Evolutionary conservation across 768 basidiomycete species (phyloP).

Genomic region (Hortiboletus campestris): DNA sequence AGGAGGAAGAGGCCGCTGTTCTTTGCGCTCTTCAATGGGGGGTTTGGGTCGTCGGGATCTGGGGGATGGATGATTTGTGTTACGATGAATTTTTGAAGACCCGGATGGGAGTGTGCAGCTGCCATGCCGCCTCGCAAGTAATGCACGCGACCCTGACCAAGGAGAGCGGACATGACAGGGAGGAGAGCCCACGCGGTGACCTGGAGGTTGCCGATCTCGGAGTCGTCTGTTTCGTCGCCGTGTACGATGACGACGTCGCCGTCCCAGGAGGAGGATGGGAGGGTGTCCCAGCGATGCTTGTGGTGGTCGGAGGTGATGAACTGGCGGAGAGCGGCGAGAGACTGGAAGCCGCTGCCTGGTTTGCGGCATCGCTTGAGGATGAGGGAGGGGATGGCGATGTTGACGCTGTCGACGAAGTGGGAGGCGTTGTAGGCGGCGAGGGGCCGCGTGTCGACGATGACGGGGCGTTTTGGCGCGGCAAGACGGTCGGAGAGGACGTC

Average conservation of each 20-base stretch:
- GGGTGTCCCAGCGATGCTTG: conserved; percentile 64
- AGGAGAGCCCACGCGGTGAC: conserved; percentile 71
- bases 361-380: conserved; percentile 84
- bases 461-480: conserved; percentile 48
- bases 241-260: conserved; percentile 70
- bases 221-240: conserved; percentile 73
- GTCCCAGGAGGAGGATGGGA: conserved; percentile 62
- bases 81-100: conserved; percentile 51
- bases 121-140: conserved; percentile 75
- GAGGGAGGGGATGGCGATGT: conserved; percentile 85
- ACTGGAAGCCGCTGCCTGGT: conserved; percentile 63
- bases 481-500: conserved; percentile 49
- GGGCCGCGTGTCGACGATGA: conserved; percentile 83
- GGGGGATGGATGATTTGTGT: conserved; percentile 13
- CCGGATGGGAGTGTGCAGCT: conserved; percentile 55
- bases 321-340: conserved; percentile 67
- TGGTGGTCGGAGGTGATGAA: conserved; percentile 81
- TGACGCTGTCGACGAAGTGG: conserved; percentile 70
- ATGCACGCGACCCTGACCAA: conserved; percentile 53
- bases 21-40: conserved; percentile 30
- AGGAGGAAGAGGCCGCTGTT: conserved; percentile 64
- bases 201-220: conserved; percentile 54
- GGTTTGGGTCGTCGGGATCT: conserved; percentile 12
- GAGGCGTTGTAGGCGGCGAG: conserved; percentile 60
- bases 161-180: conserved; percentile 57